Percentiles rank a stretch among this genome's conserved stretches.
These are phyloP conservation scores for Ensete ventricosum DNA, from an alignment of 176 grass and related monocot species.

Conservation along the genomic window DNA sequence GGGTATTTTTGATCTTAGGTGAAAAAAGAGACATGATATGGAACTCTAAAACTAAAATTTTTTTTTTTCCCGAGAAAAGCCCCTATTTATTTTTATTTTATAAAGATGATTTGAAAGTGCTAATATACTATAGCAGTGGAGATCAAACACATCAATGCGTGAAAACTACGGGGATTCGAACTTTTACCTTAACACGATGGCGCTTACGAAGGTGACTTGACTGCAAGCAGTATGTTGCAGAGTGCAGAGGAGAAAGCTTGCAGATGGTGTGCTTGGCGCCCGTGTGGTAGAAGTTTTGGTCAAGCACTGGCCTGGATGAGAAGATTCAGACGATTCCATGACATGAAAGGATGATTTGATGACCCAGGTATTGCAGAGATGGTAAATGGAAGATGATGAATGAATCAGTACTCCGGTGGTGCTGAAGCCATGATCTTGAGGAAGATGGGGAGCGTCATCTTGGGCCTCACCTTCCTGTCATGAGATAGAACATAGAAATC, in stretches of 20 bases:
- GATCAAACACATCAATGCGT: too few species aligned
- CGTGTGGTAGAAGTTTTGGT: slow-evolving; percentile 88
- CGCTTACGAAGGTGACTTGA: slow-evolving; percentile 60
- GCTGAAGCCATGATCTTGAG: slow-evolving; percentile 57
- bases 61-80: too few species aligned
- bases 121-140: too few species aligned
- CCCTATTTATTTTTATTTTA: too few species aligned
- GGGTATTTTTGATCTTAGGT: too few species aligned
- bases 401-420: slow-evolving; percentile 47
- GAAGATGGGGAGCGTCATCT: slow-evolving; percentile 51
- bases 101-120: too few species aligned
- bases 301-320: slow-evolving; percentile 60
- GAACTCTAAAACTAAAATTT: too few species aligned
- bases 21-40: too few species aligned
- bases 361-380: neutral
- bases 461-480: slow-evolving; percentile 47
- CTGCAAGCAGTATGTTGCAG: slow-evolving; percentile 61
- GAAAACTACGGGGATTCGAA: too few species aligned
- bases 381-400: neutral
- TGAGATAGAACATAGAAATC: neutral
- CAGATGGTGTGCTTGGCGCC: slow-evolving; percentile 40
- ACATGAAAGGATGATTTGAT: neutral
- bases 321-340: neutral
- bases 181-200: slow-evolving; percentile 40
- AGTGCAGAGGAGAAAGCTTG: slow-evolving; percentile 66